Conservation (phyloP, 768 basidiomycete species). For the Tulasnella sp. region DNA sequence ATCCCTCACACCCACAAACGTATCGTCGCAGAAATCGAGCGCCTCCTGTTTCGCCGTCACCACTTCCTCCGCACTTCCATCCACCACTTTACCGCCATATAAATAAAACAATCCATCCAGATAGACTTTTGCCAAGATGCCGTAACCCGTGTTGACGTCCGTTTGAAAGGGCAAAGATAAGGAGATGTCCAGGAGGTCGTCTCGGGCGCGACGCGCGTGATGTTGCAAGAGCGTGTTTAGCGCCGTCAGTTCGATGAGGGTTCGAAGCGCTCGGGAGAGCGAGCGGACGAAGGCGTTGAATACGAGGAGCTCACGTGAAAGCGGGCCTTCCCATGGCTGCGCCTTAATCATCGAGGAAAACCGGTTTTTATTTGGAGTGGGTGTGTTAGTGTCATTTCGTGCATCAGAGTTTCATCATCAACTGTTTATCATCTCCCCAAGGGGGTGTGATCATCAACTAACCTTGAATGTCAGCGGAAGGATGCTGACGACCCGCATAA, state of each 20-base stretch:
- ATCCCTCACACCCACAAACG: constrained; percentile 76
- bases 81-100: constrained; percentile 66
- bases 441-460: constrained; percentile 22
- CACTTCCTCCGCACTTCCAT: constrained; percentile 66
- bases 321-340: constrained; percentile 88
- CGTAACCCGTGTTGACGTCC: constrained; percentile 97
- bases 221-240: constrained; percentile 86
- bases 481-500: constrained; percentile 94
- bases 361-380: background rate
- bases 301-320: constrained; percentile 91
- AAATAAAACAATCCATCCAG: constrained; percentile 84
- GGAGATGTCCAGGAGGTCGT: constrained; percentile 86
- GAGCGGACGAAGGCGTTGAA: constrained; percentile 97
- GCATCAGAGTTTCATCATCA: too few relatives aligned
- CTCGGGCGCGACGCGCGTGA: constrained; percentile 76
- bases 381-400: too few relatives aligned
- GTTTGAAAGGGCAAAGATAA: constrained; percentile 88
- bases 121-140: constrained; percentile 93
- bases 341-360: constrained; percentile 35
- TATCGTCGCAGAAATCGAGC: constrained; percentile 85
- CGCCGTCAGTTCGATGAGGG: constrained; percentile 80
- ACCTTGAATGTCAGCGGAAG: constrained; percentile 93
- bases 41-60: constrained; percentile 76
- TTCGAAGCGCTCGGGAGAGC: constrained; percentile 79
- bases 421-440: background rate